Base-by-base conservation (phyloP, 2,329 filamentous ascomycete genomes). In the Penicillium thymicola region DNA sequence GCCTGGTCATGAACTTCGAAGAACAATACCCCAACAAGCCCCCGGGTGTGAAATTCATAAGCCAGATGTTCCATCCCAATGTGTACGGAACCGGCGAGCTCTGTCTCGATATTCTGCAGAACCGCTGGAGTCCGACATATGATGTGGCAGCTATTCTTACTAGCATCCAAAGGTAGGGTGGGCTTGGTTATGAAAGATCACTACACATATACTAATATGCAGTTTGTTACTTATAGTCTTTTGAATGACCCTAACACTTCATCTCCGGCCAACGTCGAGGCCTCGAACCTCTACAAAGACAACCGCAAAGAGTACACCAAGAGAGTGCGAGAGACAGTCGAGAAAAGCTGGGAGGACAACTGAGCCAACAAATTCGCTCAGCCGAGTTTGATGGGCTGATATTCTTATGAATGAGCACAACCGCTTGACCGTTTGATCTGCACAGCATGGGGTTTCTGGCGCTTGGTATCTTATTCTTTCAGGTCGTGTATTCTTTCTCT, bases 21-120 rank as follows among this genome's bases (percentile, higher is more conserved):
- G 94, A 99, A 75, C 92, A 96, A 70, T 99, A 99, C 69, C 94
- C 94, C 30, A 99, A 97, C 79, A 97, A 97, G 75, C 94, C 94
- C 5, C 94, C 94, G 0, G 89, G 92, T 34, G 94, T 97, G 78
- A 97, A 97, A 73, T 99, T 99, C 75, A 96, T 99, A 74, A 96
- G 90, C 76, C 87, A 94, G 74, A 99, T 99, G 94, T 99, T 99
- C 76, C 94, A 99, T 69, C 94, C 94, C 18, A 99, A 99, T 71
- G 94, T 99, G 55, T 99, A 99, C 73, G 92, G 90, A 51, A 97
- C 92, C 0, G 94, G 94, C 59, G 94, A 99, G 79, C 82, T 99
- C 49, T 99, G 94, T 72, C 79, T 99, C 64, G 94, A 99, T 72
- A 99, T 99, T 65, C 77, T 99, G 57, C 94, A 99, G 77, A 99